These are phyloP conservation scores for Verticillium isaacii DNA, from an alignment of 2,329 filamentous ascomycete species.

Conservation along the genomic window DNA sequence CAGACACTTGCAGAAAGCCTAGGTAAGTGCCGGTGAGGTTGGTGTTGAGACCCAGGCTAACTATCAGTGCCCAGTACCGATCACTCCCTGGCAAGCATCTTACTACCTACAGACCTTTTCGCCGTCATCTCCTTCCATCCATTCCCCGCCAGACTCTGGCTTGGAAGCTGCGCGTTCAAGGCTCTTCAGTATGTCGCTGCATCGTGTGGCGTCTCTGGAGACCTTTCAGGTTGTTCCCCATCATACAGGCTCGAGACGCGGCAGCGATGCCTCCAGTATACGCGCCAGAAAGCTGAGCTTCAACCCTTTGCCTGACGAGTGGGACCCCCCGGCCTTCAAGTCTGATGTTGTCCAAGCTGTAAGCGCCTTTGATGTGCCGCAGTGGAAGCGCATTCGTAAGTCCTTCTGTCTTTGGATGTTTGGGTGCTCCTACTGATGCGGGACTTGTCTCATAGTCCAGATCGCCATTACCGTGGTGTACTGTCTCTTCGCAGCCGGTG, in stretches of 20 bases:
- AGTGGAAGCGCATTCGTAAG: slow-evolving; percentile 49
- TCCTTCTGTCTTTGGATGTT: slow-evolving; percentile 7
- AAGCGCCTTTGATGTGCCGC: slow-evolving; percentile 49
- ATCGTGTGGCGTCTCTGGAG: slow-evolving; percentile 48
- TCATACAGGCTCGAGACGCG: slow-evolving; percentile 31
- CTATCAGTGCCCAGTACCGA: neutral
- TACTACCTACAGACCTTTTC: neutral
- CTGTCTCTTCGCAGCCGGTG: slow-evolving; percentile 48
- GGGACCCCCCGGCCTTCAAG: slow-evolving; percentile 36
- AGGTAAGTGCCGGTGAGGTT: neutral
- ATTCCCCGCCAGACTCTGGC: neutral
- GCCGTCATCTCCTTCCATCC: neutral
- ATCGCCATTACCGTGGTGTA: slow-evolving; percentile 30
- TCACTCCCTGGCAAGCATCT: neutral
- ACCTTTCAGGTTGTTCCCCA: slow-evolving; percentile 39
- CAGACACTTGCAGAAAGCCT: neutral
- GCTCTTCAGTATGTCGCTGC: slow-evolving; percentile 40
- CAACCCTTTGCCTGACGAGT: slow-evolving; percentile 49
- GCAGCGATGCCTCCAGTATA: slow-evolving; percentile 39
- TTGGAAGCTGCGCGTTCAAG: neutral
- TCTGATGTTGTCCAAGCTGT: slow-evolving; percentile 40
- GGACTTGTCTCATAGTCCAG: slow-evolving; percentile 23
- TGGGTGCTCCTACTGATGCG: neutral
- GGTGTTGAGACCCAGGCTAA: neutral
- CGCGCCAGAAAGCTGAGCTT: slow-evolving; percentile 47